phyloP scores from a whole-genome alignment of 2,329 filamentous ascomycete species.

The Penicillium sp. region DNA sequence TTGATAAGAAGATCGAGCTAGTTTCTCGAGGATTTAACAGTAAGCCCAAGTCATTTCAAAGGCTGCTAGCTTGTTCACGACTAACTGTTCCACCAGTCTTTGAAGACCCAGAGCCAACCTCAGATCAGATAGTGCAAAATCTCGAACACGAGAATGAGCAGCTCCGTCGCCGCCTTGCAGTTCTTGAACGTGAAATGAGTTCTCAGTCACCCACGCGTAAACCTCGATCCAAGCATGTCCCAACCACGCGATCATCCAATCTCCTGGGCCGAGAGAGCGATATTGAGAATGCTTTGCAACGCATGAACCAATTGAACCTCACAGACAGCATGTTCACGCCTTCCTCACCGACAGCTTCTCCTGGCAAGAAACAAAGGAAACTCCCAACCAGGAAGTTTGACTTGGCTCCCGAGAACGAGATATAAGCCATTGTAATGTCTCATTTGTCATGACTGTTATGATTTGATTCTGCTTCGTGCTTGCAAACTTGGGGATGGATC shows the following conservation, averaged over 20 bases:
- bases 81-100: slow-evolving; percentile 38
- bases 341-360: slow-evolving; percentile 25
- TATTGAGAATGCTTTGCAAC: slow-evolving; percentile 38
- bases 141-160: slow-evolving; percentile 70
- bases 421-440: slow-evolving; percentile 13
- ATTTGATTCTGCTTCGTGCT: slow-evolving; percentile 5
- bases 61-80: background rate
- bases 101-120: slow-evolving; percentile 48
- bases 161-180: slow-evolving; percentile 62
- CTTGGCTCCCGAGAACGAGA: slow-evolving; percentile 43
- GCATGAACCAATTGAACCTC: slow-evolving; percentile 41
- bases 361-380: slow-evolving; percentile 43
- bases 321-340: slow-evolving; percentile 34
- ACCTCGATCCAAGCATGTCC: slow-evolving; percentile 33
- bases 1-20: slow-evolving; percentile 83
- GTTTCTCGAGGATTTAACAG: slow-evolving; percentile 56
- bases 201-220: slow-evolving; percentile 63
- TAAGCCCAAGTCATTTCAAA: slow-evolving; percentile 23
- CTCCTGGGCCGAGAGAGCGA: slow-evolving; percentile 39
- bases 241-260: slow-evolving; percentile 29
- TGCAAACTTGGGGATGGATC: slow-evolving; percentile 4
- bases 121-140: slow-evolving; percentile 61
- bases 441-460: slow-evolving; percentile 19
- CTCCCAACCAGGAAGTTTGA: slow-evolving; percentile 50
- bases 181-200: slow-evolving; percentile 65